These are phyloP conservation scores for Purshia tridentata DNA, from an alignment of 306 rosid genomes.

Conservation along the genomic window DNA sequence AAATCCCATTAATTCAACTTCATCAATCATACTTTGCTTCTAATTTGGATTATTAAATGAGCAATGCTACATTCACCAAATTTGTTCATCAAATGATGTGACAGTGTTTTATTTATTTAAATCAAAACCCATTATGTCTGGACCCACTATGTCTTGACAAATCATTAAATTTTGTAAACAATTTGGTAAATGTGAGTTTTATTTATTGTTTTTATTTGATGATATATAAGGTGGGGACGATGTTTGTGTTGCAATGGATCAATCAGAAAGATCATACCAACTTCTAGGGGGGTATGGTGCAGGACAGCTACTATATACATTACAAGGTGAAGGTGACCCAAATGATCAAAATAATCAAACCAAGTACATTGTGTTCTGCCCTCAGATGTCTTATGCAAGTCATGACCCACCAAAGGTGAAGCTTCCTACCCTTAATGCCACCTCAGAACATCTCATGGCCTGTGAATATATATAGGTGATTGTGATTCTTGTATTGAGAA, in stretches of 20 bases:
- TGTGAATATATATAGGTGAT: conserved; percentile 2
- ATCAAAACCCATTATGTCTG: no score
- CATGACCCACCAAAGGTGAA: conserved; percentile 54
- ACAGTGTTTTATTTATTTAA: no score
- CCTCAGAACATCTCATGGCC: conserved; percentile 46
- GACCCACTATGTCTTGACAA: no score
- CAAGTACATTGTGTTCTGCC: conserved; percentile 55
- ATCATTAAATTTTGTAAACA: no score
- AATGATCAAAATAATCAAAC: background rate
- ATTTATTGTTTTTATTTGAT: background rate
- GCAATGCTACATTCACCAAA: no score
- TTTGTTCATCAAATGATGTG: no score
- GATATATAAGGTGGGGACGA: conserved; percentile 57
- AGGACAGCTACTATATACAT: conserved; percentile 67
- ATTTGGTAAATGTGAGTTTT: no score
- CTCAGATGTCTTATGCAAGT: conserved; percentile 41
- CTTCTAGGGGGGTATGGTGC: conserved; percentile 86
- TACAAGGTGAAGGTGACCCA: conserved; percentile 25
- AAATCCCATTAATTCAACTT: background rate
- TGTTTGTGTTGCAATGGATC: conserved; percentile 74
- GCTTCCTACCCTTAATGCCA: conserved; percentile 80
- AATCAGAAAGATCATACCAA: conserved; percentile 81
- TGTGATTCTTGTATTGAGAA: background rate
- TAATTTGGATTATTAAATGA: no score
- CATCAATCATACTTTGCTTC: background rate